Evolutionary conservation across 768 basidiomycete genomes (phyloP).

Genomic region (Termitomyces titanicus): DNA sequence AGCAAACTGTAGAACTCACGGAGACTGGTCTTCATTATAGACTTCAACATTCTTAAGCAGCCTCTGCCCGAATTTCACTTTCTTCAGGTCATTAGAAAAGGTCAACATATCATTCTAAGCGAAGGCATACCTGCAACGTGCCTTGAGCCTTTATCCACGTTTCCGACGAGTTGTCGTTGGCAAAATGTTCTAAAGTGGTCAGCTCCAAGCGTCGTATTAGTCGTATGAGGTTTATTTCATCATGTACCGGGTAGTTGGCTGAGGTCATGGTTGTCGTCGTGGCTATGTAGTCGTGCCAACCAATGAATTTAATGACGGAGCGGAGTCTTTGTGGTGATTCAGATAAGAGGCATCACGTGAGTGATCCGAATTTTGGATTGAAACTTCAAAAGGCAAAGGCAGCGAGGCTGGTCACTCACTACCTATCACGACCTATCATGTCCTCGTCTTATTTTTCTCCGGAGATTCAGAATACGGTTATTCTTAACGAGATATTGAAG

Average conservation of each 20-base stretch:
- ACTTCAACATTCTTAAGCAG: conserved; percentile 58
- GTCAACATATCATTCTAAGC: neutral
- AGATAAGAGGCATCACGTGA: conserved; percentile 5
- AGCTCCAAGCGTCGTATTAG: conserved; percentile 62
- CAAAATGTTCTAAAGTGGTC: conserved; percentile 37
- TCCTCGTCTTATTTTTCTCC: neutral
- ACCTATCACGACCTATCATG: neutral
- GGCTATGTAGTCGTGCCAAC: too few relatives aligned
- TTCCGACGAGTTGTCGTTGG: conserved; percentile 11
- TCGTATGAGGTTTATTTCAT: conserved; percentile 65
- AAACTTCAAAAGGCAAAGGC: neutral
- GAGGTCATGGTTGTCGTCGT: neutral
- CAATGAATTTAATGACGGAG: too few relatives aligned
- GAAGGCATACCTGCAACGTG: conserved; percentile 49
- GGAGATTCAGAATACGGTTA: neutral
- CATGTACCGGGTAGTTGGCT: conserved; percentile 33
- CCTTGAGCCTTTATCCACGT: conserved; percentile 56
- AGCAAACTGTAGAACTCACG: conserved; percentile 28
- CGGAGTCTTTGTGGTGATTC: neutral
- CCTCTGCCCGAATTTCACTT: conserved; percentile 52
- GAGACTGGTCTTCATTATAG: conserved; percentile 38
- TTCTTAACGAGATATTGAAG: conserved; percentile 1
- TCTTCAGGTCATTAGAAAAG: conserved; percentile 19
- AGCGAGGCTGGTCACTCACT: neutral
- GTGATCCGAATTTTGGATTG: conserved; percentile 10